Base-by-base conservation (phyloP, 495 filamentous ascomycete genomes). In the Filosporella fistucella region DNA sequence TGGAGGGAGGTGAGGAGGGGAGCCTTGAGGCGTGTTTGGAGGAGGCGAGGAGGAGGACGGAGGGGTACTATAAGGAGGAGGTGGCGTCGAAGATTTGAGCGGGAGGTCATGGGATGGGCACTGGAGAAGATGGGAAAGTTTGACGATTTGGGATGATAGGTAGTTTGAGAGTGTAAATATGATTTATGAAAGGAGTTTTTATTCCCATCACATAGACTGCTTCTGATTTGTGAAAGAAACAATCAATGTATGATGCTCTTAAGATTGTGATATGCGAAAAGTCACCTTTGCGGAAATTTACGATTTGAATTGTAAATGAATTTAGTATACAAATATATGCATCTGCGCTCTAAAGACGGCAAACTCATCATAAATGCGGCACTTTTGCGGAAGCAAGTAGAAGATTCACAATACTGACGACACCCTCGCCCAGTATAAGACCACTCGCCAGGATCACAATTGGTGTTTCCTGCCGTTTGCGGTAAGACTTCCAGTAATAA, bases 351-450 rank as follows among this genome's bases (percentile, higher is more conserved):
- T 30, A 4, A 14, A 9, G 26, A 22, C 22, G 12, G 10, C 41
- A 57, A n/a, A n/a, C 33, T 35, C 33, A 35, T 30, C 59, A 87
- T 30, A 91, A 66, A 74, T 91, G 88, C 51, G 88, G 87, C 45
- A 95, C 88, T 10, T 71, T 67, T 17, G 77, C 73, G 66, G 88
- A 91, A 32, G 94, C 88, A 57, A 99, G 74, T 9, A 85, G 61
- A 48, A 99, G 66, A 58, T 95, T 96, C 24, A 93, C 75, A 57
- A 99, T 95, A 59, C 93, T 97, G 45, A 96, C 62, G 51, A 97
- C 79, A 0, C 94, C 94, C 64, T 99, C 94, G 6, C 94, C 94
- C 17, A 99, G 67, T 53, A 99, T 95, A 45, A 97, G 77, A 2
- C 94, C 77, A 49, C 75, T 81, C 26, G 77, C 77, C 25, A 81